Base-by-base conservation (phyloP, 257 asterid species). In the Solanum sejunctum region DNA sequence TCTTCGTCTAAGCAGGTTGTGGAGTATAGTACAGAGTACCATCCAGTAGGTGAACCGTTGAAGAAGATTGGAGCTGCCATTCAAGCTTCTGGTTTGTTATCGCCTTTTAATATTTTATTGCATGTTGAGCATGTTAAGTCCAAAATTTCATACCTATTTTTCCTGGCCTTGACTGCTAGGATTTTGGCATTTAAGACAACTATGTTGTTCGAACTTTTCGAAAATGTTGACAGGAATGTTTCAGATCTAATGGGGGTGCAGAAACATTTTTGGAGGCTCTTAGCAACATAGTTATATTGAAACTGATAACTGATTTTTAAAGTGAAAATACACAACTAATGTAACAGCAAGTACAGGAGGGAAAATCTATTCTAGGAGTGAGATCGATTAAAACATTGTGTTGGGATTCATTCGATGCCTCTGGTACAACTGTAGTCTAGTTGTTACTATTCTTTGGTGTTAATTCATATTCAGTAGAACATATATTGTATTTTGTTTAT, bases 1-100 rank as follows among this genome's bases (percentile, higher is more conserved):
- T 92, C 93, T 4, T 90, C 95, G 83, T 90, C 88, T 56, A 91
- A 90, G 85, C 97, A 93, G 86, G 84, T 86, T 18, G 86, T 93
- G 82, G 91, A 89, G 80, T 90, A 83, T 4, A 89, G 91, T 87
- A 88, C 80, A 64, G 92, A 54, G 20, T 54, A 54, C 57, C 16
- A 13, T 54, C 57, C 57, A 54, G 57, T 54, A 54, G 57, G 57
- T 54, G 57, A 54, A 54, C 57, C 57, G 0, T 4, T 54, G 57
- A 54, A 54, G 57, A 54, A 54, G 57, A 7, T 54, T 54, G 57
- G 57, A 15, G 57, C 57, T 54, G 17, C 57, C 57, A 54, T 54
- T 18, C 57, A 89, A 54, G 57, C 57, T 54, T 5, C 57, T 54
- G 57, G 57, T 54, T 54, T 54, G 57, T 54, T 54, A 6, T 54